Percentiles rank a stretch among this genome's conserved stretches.
phyloP scores from a whole-genome alignment of 805 yeast species.

The Cyberlindnera suaveolens region DNA sequence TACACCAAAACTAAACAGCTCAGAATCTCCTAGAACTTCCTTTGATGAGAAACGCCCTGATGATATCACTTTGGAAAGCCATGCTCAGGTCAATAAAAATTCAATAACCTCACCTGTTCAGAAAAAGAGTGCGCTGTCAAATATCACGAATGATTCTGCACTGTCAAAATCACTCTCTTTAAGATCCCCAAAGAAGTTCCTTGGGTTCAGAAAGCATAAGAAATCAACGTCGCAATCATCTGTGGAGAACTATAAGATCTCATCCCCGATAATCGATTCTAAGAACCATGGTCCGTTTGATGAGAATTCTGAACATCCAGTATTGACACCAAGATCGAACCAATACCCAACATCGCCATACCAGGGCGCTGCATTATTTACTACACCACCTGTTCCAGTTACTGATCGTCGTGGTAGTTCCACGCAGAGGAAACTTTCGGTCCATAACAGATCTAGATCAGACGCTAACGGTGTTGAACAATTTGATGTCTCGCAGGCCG shows the following conservation, averaged over 20 bases:
- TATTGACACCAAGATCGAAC: slow-evolving; percentile 10
- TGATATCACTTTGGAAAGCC: too few species aligned
- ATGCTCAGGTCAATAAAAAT: background rate
- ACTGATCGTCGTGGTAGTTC: background rate
- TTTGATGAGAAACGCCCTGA: background rate
- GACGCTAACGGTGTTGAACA: slow-evolving; percentile 14
- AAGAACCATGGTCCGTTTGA: slow-evolving; percentile 4
- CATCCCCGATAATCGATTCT: slow-evolving; percentile 18
- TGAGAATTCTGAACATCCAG: background rate
- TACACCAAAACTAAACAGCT: background rate
- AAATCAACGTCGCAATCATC: slow-evolving; percentile 22
- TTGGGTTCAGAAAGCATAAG: slow-evolving; percentile 21
- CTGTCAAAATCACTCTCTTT: slow-evolving; percentile 16
- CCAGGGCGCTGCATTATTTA: slow-evolving; percentile 21
- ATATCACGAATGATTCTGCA: background rate
- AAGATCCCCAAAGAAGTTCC: slow-evolving; percentile 23
- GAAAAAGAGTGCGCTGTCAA: slow-evolving; percentile 1
- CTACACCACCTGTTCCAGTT: slow-evolving; percentile 24
- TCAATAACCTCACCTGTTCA: background rate
- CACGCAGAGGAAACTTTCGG: slow-evolving; percentile 5
- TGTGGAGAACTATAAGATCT: slow-evolving; percentile 18
- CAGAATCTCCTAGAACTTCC: background rate
- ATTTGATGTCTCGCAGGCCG: slow-evolving; percentile 22
- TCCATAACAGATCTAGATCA: slow-evolving; percentile 14
- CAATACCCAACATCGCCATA: slow-evolving; percentile 11